phyloP scores from a whole-genome alignment of 805 yeast genomes.

The Candida glaebosa region DNA sequence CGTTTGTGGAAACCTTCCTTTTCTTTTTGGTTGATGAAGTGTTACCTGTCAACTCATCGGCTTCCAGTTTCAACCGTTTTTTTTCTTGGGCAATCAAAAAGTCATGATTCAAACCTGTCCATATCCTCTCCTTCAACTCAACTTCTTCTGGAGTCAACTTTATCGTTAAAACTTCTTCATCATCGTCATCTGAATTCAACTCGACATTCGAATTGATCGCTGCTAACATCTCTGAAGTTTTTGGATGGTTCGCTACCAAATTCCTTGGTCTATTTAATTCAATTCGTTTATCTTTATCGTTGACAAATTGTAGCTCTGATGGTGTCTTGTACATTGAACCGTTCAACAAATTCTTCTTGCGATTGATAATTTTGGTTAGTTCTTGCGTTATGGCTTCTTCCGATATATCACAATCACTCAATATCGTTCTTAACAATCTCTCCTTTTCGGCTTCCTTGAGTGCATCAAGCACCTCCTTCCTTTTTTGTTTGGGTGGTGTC shows the following conservation, averaged over 20 bases:
- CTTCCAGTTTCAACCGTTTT: conserved; percentile 77
- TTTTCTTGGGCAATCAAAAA: conserved; percentile 81
- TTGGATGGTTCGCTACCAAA: conserved; percentile 52
- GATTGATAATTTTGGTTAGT: conserved; percentile 17
- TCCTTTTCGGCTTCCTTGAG: conserved; percentile 11
- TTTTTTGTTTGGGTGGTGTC: background rate
- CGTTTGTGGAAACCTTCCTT: conserved; percentile 27
- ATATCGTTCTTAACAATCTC: conserved; percentile 17
- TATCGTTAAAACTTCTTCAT: conserved; percentile 66
- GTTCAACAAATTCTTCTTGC: conserved; percentile 19
- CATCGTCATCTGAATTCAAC: conserved; percentile 65
- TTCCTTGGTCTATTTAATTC: conserved; percentile 41
- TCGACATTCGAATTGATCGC: conserved; percentile 59
- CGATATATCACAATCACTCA: conserved; percentile 29
- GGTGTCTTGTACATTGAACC: conserved; percentile 17
- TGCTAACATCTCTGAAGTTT: conserved; percentile 49
- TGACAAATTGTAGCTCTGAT: background rate
- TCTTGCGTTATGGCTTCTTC: conserved; percentile 22
- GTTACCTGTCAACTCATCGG: conserved; percentile 84
- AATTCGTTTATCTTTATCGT: conserved; percentile 11
- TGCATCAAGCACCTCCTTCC: conserved; percentile 3
- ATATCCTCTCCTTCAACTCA: conserved; percentile 70
- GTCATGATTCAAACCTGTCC: conserved; percentile 90
- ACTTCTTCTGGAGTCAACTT: conserved; percentile 69
- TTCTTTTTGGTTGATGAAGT: conserved; percentile 40